Percentiles rank a stretch among this genome's conserved stretches.
Evolutionary conservation across 2,329 filamentous ascomycete genomes (phyloP).

Genomic region (Alternaria metachromatica): DNA sequence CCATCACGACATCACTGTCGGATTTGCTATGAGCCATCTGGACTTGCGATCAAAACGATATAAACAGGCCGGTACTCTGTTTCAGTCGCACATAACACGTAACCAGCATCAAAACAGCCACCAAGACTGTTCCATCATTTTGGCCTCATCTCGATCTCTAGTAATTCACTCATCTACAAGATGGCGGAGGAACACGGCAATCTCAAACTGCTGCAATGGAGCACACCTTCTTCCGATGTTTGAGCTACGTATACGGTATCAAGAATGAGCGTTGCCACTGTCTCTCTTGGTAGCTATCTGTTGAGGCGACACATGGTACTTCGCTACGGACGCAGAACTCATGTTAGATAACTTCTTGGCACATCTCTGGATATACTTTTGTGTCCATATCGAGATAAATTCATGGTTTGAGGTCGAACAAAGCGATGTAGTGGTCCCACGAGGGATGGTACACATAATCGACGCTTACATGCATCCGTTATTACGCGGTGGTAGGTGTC

Average conservation of each 20-base stretch:
- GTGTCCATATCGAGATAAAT: neutral
- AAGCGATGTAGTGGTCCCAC: neutral
- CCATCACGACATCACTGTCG: neutral
- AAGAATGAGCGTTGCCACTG: neutral
- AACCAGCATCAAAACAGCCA: neutral
- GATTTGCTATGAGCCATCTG: neutral
- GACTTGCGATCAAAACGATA: neutral
- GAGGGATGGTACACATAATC: neutral
- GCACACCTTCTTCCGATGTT: neutral
- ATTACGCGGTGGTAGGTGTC: neutral
- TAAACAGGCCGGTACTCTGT: neutral
- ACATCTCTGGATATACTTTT: neutral
- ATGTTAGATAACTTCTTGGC: neutral
- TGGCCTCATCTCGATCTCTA: neutral
- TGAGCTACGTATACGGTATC: neutral
- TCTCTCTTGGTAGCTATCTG: neutral
- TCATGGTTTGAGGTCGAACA: neutral
- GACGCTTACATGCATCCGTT: neutral
- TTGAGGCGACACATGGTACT: neutral
- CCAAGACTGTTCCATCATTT: neutral
- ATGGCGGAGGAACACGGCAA: neutral
- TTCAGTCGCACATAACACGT: neutral
- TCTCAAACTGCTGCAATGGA: neutral
- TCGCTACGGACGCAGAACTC: neutral
- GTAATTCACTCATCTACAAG: neutral